Conservation (phyloP, 768 basidiomycete genomes). For the Lactarius hatsudake region DNA sequence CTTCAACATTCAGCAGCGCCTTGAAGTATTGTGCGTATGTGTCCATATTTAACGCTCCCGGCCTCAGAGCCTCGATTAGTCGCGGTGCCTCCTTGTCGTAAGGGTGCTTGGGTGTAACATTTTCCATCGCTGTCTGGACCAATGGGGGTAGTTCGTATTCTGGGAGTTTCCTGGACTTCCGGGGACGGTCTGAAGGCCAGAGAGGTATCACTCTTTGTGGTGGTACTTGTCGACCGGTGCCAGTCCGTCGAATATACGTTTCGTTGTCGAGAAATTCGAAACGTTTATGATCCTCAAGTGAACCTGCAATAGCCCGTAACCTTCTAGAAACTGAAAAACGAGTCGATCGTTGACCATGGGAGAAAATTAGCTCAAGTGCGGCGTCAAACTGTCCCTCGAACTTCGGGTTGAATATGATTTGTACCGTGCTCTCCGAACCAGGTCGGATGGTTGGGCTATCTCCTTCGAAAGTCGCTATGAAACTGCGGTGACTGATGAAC, state of each 20-base stretch:
- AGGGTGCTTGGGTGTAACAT: neutral
- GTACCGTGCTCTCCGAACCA: slow-evolving; percentile 10
- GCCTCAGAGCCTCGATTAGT: neutral
- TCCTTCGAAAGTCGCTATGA: slow-evolving; percentile 10
- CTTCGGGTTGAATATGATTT: slow-evolving; percentile 13
- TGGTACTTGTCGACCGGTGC: neutral
- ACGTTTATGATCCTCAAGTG: slow-evolving; percentile 11
- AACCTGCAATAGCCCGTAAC: slow-evolving; percentile 15
- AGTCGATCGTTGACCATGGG: neutral
- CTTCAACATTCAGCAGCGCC: slow-evolving; percentile 23
- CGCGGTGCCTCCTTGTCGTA: neutral
- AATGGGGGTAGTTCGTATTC: slow-evolving; percentile 7
- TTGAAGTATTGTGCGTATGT: slow-evolving; percentile 16
- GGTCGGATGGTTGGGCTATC: slow-evolving; percentile 7
- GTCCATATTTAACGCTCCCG: neutral
- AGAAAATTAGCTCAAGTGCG: slow-evolving; percentile 15
- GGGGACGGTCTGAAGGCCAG: neutral
- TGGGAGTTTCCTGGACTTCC: slow-evolving; percentile 7
- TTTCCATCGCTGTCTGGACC: neutral
- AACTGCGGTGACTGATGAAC: slow-evolving; percentile 10
- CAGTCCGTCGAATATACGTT: neutral
- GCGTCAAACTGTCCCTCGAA: slow-evolving; percentile 20
- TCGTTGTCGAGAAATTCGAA: slow-evolving; percentile 13
- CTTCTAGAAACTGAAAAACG: slow-evolving; percentile 8
- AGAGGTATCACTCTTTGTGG: slow-evolving; percentile 7